Evolutionary conservation across 2,329 filamentous ascomycete genomes (phyloP).

Genomic region (Madurella mycetomatis): DNA sequence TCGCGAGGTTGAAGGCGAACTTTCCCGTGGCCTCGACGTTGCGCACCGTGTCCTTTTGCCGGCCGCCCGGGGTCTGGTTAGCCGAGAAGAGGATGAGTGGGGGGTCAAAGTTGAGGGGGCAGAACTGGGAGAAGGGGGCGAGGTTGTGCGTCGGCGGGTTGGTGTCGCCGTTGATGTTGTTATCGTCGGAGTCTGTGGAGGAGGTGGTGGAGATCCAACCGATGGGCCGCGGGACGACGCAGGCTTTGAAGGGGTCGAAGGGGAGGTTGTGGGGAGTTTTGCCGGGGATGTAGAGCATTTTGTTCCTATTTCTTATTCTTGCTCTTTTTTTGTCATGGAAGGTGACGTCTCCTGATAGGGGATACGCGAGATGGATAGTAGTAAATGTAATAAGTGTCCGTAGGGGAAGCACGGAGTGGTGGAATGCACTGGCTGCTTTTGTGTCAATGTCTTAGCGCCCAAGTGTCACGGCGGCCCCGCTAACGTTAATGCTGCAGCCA

Average conservation of each 20-base stretch:
- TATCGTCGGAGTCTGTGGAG: constrained; percentile 30
- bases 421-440: too few relatives aligned
- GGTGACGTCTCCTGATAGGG: not conserved
- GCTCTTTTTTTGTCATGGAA: too few relatives aligned
- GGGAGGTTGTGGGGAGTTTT: constrained; percentile 23
- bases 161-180: too few relatives aligned
- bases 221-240: constrained; percentile 57
- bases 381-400: too few relatives aligned
- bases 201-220: constrained; percentile 58
- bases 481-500: too few relatives aligned
- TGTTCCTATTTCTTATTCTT: too few relatives aligned
- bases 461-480: too few relatives aligned
- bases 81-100: constrained; percentile 59
- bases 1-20: constrained; percentile 58
- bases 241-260: constrained; percentile 39
- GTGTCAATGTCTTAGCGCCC: too few relatives aligned
- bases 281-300: constrained; percentile 24
- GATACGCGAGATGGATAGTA: too few relatives aligned
- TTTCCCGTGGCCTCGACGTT: constrained; percentile 53
- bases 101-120: constrained; percentile 59
- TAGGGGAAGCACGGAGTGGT: too few relatives aligned
- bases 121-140: constrained; percentile 59
- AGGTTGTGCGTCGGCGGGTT: constrained; percentile 41
- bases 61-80: constrained; percentile 46
- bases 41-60: constrained; percentile 52